A percentile compares a stretch with the other conserved stretches of the same genome.
Conservation (phyloP, 495 filamentous ascomycete species). For the Lasiosphaeriaceae sp. region DNA sequence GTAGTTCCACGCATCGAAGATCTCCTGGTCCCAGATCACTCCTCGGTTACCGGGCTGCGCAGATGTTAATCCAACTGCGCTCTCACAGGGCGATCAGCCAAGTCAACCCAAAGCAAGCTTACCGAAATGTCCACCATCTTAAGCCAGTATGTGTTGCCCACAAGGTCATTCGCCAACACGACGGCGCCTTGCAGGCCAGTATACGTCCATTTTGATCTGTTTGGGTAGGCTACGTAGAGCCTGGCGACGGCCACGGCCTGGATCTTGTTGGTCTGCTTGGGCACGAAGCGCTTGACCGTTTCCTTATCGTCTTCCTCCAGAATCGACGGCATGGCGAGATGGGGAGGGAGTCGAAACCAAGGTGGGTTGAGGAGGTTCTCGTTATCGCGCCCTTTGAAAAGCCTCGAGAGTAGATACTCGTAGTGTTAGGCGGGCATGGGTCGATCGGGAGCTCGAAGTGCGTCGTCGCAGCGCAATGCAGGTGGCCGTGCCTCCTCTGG, state of each 20-base stretch:
- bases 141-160: conserved; percentile 93
- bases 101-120: conserved; percentile 32
- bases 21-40: conserved; percentile 97
- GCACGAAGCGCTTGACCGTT: conserved; percentile 84
- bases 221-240: conserved; percentile 90
- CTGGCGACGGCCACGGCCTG: conserved; percentile 87
- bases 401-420: neutral
- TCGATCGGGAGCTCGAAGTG: neutral
- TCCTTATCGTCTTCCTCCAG: conserved; percentile 89
- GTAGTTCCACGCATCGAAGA: conserved; percentile 90
- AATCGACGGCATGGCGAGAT: conserved; percentile 73
- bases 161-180: conserved; percentile 90
- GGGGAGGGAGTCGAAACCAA: conserved; percentile 2
- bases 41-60: conserved; percentile 70
- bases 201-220: conserved; percentile 83
- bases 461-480: conserved; percentile 2
- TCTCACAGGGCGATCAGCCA: neutral
- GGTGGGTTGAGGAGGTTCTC: neutral
- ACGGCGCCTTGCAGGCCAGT: conserved; percentile 89
- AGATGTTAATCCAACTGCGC: conserved; percentile 16
- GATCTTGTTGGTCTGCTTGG: conserved; percentile 92
- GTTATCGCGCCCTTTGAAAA: conserved; percentile 4
- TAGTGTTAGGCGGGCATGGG: conserved; percentile 7
- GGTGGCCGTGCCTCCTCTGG: neutral
- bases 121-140: conserved; percentile 97